Percentiles rank a stretch among this genome's conserved stretches.
Conservation (phyloP, 2,329 filamentous ascomycete genomes). For the Apiospora kogelbergensis region DNA sequence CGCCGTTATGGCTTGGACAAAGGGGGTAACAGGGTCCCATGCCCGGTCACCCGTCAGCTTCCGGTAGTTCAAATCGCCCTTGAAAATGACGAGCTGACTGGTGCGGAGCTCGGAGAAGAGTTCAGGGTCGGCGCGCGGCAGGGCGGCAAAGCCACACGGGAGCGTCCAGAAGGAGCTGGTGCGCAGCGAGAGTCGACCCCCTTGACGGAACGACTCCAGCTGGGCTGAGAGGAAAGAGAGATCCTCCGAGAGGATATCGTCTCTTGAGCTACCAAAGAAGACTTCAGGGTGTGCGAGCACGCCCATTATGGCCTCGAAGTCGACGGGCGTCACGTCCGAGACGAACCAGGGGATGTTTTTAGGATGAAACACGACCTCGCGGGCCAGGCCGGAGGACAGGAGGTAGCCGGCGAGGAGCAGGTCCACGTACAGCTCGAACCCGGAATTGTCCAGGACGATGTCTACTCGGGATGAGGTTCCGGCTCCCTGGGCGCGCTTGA, state of each 20-base stretch:
- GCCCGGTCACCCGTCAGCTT: slow-evolving; percentile 86
- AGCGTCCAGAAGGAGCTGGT: slow-evolving; percentile 92
- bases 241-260: slow-evolving; percentile 65
- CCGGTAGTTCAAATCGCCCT: slow-evolving; percentile 94
- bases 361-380: slow-evolving; percentile 82
- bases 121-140: slow-evolving; percentile 64
- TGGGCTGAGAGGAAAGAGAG: slow-evolving; percentile 77
- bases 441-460: slow-evolving; percentile 94
- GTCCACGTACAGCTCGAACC: slow-evolving; percentile 96
- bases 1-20: slow-evolving; percentile 76
- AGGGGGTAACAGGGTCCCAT: slow-evolving; percentile 88
- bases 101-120: slow-evolving; percentile 76
- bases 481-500: slow-evolving; percentile 63
- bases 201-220: slow-evolving; percentile 76
- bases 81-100: slow-evolving; percentile 90
- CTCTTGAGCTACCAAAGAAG: slow-evolving; percentile 69
- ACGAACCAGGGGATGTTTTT: slow-evolving; percentile 99
- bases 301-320: slow-evolving; percentile 78
- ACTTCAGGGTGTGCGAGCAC: slow-evolving; percentile 71
- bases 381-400: slow-evolving; percentile 80
- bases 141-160: slow-evolving; percentile 82
- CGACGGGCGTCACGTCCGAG: slow-evolving; percentile 84
- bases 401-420: slow-evolving; percentile 89
- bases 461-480: slow-evolving; percentile 75
- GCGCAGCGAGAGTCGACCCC: slow-evolving; percentile 80